Evolutionary conservation across 1,284 basidiomycete species (phyloP), one percentile per base, ranked within the genome.

Genomic region (Macrocybe sp.): DNA sequence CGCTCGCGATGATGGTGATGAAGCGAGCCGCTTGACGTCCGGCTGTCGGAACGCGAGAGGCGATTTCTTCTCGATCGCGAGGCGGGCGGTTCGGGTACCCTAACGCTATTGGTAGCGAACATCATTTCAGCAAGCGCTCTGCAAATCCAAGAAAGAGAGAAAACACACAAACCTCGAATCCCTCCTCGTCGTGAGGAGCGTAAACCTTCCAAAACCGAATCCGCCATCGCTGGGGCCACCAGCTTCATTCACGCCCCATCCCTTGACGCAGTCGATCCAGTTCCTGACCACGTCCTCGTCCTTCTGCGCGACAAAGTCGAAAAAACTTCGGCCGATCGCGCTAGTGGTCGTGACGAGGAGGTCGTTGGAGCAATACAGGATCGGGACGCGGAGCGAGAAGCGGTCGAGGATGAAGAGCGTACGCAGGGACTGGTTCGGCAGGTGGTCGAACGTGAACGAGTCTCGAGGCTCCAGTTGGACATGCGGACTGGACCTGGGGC

Each of bases 201-300:
- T 66, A 56, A 89, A 89, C 56, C 75, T 78, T 8, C 85, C 84
- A 64, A 84, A 89, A 9, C 85, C 86, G 59, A 89, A 89, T 0
- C 87, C 86, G 30, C 86, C 86, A 54, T 88, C 85, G 59, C 82
- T 85, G 14, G 86, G 86, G 61, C 85, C 81, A 0, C 86, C 87
- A 6, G 78, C 74, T 60, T 88, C 86, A 52, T 88, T 88, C 41
- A 88, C 85, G 12, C 85, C 86, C 82, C 85, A 89, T 2, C 77
- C 73, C 61, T 89, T 89, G 55, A 88, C 78, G 45, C 77, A 75
- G 51, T 81, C 79, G 48, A 89, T 81, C 83, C 85, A 89, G 48
- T 70, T 75, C 12, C 77, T 72, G 14, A 89, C 83, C 42, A 75
- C 69, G 9, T 65, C 66, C 64, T 87, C 85, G 55, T 85, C 83